phyloP scores from a whole-genome alignment of 495 filamentous ascomycete genomes.

The Physcia stellaris region DNA sequence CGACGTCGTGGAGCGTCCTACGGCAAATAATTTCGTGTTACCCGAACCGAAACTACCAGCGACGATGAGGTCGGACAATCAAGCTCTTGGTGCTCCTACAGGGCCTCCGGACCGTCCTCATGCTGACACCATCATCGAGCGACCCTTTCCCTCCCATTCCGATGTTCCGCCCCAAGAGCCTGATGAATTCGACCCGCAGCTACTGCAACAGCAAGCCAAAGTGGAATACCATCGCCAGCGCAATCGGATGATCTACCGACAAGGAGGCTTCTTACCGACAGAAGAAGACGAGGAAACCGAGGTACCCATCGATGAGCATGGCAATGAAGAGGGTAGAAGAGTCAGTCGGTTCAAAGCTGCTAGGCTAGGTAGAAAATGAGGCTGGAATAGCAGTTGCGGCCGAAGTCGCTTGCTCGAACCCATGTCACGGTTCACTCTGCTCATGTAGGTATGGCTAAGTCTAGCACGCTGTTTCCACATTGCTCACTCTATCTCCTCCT shows the following conservation, averaged over 20 bases:
- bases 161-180: slow-evolving; percentile 28
- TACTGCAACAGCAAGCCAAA: slow-evolving; percentile 63
- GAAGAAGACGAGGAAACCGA: slow-evolving; percentile 42
- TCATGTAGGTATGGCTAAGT: too few species aligned
- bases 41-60: not conserved
- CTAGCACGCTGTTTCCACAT: too few species aligned
- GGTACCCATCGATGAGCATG: slow-evolving; percentile 36
- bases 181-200: slow-evolving; percentile 55
- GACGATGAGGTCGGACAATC: not conserved
- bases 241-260: slow-evolving; percentile 61
- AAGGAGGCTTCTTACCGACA: slow-evolving; percentile 57
- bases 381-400: too few species aligned
- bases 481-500: too few species aligned
- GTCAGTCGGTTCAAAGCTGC: slow-evolving; percentile 87
- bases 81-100: slow-evolving; percentile 24
- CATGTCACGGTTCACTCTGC: too few species aligned
- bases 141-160: slow-evolving; percentile 20
- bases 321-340: slow-evolving; percentile 55
- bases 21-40: slow-evolving; percentile 15
- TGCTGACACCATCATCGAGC: slow-evolving; percentile 49
- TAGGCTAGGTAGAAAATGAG: too few species aligned
- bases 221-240: slow-evolving; percentile 68
- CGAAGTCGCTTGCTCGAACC: too few species aligned
- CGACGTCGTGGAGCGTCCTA: not conserved
- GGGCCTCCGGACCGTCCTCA: slow-evolving; percentile 45